These are phyloP conservation scores for Pelargonium australe DNA, from an alignment of 441 rosid genomes.

Conservation along the genomic window DNA sequence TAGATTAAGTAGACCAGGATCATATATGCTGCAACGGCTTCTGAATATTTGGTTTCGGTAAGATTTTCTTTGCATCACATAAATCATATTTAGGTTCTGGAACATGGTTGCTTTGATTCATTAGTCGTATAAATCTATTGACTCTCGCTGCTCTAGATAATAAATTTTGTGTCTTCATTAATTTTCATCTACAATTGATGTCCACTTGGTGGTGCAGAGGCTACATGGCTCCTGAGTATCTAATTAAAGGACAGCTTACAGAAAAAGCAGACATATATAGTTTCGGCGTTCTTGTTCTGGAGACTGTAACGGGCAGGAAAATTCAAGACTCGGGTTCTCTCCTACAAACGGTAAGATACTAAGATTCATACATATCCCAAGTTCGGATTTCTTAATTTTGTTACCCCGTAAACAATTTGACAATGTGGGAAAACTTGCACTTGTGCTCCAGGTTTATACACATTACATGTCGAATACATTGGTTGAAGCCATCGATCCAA, in stretches of 20 bases:
- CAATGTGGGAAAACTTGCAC: not conserved
- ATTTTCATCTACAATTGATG: not conserved
- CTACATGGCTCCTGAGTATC: constrained; percentile 80
- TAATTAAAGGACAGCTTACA: constrained; percentile 57
- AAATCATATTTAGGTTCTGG: no score
- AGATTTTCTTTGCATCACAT: no score
- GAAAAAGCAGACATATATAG: constrained; percentile 75
- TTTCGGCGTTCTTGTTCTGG: constrained; percentile 58
- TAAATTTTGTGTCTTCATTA: no score
- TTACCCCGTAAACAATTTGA: not conserved
- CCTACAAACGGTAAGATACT: constrained; percentile 51
- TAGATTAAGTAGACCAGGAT: no score
- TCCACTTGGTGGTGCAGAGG: constrained; percentile 38
- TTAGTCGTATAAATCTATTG: no score
- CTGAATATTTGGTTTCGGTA: no score
- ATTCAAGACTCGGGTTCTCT: constrained; percentile 39
- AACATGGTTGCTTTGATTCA: no score
- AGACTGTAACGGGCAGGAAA: constrained; percentile 53
- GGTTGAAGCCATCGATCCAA: constrained; percentile 30
- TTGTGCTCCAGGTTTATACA: constrained; percentile 51
- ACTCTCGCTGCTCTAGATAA: no score
- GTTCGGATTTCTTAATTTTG: not conserved
- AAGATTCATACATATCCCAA: constrained; percentile 47
- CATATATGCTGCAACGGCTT: no score
- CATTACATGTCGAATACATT: constrained; percentile 39